Evolutionary conservation across 2,329 filamentous ascomycete species (phyloP), one percentile per base, ranked within the genome.

Genomic region (Fusarium scirpi): DNA sequence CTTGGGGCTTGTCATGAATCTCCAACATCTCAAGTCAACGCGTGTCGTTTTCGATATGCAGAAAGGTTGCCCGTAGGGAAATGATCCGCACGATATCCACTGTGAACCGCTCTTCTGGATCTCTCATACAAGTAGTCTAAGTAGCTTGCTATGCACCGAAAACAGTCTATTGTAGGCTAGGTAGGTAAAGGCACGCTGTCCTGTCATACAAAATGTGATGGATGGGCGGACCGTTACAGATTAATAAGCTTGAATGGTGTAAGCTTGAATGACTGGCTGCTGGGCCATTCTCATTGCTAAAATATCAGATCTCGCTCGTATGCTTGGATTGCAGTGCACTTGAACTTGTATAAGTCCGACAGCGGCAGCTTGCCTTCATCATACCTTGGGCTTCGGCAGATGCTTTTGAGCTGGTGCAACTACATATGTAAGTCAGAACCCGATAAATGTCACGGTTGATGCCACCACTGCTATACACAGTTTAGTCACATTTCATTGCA

Each of bases 1-100:
- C 52, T 55, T 47, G 48, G 40, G 38, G 32, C 40, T 65, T 64
- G 30, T 58, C 51, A 65, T 49, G 51, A 64, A 49, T 47, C 9
- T 20, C 24, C 10, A 41, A 29, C 10, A 32, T 30, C 7, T 30
- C 27, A 45, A 57, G 57, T 41, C 38, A 66, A 67, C 48, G 48
- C 48, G 55, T 66, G 63, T 51, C 51, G n/a, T 58, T 38, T 57
- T 27, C 29, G 27, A 44, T 40, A 48, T 44, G 54, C 13, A 27
- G 16, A 65, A 49, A 15, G 20, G 11, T 15, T 18, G 27, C 49
- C 20, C 22, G 15, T 20, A 54, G 30, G 48, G 43, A 30, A 38
- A 64, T 34, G 59, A 58, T 58, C 51, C 22, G 40, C 59, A 27
- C 54, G 29, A 44, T 60, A 54, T 41, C 54, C 54, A 52, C 47